phyloP scores from a whole-genome alignment of 805 yeast genomes.

The Maudiozyma serrabonitensis region DNA sequence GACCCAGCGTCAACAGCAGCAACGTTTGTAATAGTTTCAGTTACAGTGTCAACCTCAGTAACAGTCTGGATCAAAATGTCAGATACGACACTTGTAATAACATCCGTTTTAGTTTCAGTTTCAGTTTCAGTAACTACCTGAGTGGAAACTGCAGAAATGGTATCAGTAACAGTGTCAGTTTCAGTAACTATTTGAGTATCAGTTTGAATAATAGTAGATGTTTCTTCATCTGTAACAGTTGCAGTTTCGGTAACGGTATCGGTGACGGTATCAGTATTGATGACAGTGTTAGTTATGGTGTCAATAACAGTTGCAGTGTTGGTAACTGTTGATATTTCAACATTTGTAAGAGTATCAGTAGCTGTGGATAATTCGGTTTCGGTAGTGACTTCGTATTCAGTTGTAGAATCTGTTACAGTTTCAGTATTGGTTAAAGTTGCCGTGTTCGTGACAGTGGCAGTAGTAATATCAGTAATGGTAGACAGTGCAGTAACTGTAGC shows the following conservation, averaged over 20 bases:
- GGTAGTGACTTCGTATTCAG: background rate
- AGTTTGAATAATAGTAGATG: background rate
- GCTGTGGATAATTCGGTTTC: background rate
- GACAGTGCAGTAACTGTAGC: background rate
- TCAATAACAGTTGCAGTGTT: background rate
- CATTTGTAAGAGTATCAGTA: background rate
- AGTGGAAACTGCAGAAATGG: background rate
- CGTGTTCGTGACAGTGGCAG: background rate
- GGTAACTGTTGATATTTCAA: background rate
- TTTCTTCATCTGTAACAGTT: background rate
- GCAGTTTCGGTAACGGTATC: background rate
- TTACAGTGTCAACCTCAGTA: background rate
- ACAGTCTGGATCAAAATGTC: background rate
- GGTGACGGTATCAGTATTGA: background rate
- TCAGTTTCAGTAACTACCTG: background rate
- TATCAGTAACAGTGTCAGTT: background rate
- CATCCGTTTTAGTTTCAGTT: background rate
- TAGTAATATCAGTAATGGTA: background rate
- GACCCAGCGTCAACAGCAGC: background rate
- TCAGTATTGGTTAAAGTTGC: background rate
- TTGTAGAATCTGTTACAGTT: background rate
- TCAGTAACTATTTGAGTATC: background rate
- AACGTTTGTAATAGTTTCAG: background rate
- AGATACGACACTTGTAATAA: background rate
- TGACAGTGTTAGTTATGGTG: background rate